phyloP scores from a whole-genome alignment of 2,329 filamentous ascomycete species.

The Fusarium coicis region DNA sequence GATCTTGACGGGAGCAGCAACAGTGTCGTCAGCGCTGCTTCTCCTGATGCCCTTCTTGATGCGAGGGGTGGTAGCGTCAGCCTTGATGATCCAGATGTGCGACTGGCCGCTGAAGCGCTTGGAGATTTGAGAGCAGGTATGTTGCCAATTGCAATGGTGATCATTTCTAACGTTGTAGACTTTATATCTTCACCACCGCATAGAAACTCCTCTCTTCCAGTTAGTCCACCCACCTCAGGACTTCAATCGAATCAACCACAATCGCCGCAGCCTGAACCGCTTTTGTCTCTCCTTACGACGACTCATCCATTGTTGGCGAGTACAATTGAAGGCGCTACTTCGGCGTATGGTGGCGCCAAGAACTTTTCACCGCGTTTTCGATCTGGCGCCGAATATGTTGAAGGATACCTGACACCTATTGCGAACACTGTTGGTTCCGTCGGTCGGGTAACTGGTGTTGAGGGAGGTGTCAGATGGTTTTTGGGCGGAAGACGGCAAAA shows the following conservation, averaged over 20 bases:
- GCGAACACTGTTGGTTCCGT: conserved; percentile 88
- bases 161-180: conserved; percentile 56
- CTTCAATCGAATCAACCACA: conserved; percentile 47
- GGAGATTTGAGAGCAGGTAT: conserved; percentile 78
- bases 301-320: conserved; percentile 87
- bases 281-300: conserved; percentile 87
- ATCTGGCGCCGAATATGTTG: conserved; percentile 89
- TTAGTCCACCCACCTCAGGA: conserved; percentile 49
- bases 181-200: conserved; percentile 72
- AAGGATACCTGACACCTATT: conserved; percentile 86
- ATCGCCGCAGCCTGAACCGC: conserved; percentile 75
- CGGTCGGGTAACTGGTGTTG: conserved; percentile 85
- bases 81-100: conserved; percentile 74
- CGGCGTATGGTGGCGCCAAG: conserved; percentile 87
- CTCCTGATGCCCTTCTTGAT: conserved; percentile 58
- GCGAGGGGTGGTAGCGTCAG: conserved; percentile 63
- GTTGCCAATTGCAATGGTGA: neutral
- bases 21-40: conserved; percentile 55
- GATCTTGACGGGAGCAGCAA: conserved; percentile 58
- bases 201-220: conserved; percentile 55
- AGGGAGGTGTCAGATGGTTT: conserved; percentile 87
- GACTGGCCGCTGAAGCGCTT: conserved; percentile 78
- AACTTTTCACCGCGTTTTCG: conserved; percentile 90
- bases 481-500: conserved; percentile 69
- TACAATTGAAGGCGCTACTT: conserved; percentile 85